phyloP scores from a whole-genome alignment of 2,329 filamentous ascomycete genomes.

The Botrytis byssoidea region DNA sequence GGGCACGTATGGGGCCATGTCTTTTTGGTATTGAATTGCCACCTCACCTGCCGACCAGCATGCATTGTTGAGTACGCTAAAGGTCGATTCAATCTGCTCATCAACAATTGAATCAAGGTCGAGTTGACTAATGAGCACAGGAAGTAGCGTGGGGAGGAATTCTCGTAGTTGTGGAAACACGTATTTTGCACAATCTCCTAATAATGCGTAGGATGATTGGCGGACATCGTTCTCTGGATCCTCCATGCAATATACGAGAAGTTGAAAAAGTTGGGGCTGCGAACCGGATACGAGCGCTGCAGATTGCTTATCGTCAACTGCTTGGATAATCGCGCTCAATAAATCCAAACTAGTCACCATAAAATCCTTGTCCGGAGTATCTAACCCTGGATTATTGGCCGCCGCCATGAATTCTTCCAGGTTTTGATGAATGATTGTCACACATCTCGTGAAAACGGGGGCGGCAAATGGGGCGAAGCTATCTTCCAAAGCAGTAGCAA shows the following conservation, averaged over 20 bases:
- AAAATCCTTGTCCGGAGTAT: constrained; percentile 93
- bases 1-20: constrained; percentile 74
- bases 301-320: constrained; percentile 71
- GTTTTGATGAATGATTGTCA: constrained; percentile 88
- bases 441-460: constrained; percentile 83
- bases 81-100: constrained; percentile 79
- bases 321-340: constrained; percentile 89
- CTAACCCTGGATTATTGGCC: constrained; percentile 63
- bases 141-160: constrained; percentile 70
- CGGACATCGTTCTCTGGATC: constrained; percentile 88
- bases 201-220: constrained; percentile 90
- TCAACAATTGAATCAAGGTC: constrained; percentile 75
- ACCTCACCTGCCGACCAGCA: constrained; percentile 97
- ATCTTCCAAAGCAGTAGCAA: constrained; percentile 80
- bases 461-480: constrained; percentile 81
- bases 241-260: constrained; percentile 89
- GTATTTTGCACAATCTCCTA: constrained; percentile 93
- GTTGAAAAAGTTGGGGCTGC: constrained; percentile 83
- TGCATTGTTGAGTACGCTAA: constrained; percentile 95
- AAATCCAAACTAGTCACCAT: constrained; percentile 92
- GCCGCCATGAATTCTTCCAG: constrained; percentile 76
- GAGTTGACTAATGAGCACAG: constrained; percentile 81
- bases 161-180: constrained; percentile 79
- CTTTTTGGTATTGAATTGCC: constrained; percentile 71
- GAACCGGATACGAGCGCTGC: constrained; percentile 73